phyloP scores from a whole-genome alignment of 768 basidiomycete genomes.

The Tylopilus intermedius region DNA sequence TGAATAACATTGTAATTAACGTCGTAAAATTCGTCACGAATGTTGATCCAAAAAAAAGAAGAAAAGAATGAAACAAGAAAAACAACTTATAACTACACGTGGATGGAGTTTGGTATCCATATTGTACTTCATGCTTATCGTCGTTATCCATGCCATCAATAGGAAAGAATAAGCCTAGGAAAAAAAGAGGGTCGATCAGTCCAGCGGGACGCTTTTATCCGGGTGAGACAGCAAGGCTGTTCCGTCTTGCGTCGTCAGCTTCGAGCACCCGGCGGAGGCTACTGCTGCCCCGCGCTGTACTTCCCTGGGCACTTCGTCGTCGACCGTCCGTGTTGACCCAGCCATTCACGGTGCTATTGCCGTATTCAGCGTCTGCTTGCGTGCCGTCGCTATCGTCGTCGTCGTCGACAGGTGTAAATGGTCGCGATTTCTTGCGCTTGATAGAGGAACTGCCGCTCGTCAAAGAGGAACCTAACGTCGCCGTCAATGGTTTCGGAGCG shows the following conservation, averaged over 20 bases:
- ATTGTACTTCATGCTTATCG: conserved; percentile 14
- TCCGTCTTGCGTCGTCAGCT: conserved; percentile 53
- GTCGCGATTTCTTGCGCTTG: conserved; percentile 53
- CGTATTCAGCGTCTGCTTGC: conserved; percentile 68
- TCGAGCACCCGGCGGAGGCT: conserved; percentile 34
- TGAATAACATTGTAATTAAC: conserved; percentile 20
- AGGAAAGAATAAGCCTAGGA: conserved; percentile 34
- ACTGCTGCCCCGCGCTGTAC: conserved; percentile 15
- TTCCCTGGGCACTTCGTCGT: conserved; percentile 36
- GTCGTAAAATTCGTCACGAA: conserved; percentile 25
- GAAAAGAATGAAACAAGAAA: background rate
- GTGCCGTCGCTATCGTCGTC: conserved; percentile 61
- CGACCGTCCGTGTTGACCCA: conserved; percentile 60
- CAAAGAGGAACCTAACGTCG: conserved; percentile 31
- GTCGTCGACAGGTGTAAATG: conserved; percentile 42
- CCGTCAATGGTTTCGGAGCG: conserved; percentile 35
- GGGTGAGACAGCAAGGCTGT: conserved; percentile 62
- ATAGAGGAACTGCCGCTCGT: conserved; percentile 24
- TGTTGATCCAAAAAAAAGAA: conserved; percentile 5
- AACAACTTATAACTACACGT: conserved; percentile 26
- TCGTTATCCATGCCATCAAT: conserved; percentile 25
- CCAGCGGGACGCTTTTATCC: conserved; percentile 10
- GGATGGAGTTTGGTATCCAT: conserved; percentile 19
- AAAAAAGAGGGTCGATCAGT: background rate
- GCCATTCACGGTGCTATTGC: conserved; percentile 35